Percentiles rank a stretch among this genome's conserved stretches.
Conservation (phyloP, 768 basidiomycete species). For the Trametes villosa region DNA sequence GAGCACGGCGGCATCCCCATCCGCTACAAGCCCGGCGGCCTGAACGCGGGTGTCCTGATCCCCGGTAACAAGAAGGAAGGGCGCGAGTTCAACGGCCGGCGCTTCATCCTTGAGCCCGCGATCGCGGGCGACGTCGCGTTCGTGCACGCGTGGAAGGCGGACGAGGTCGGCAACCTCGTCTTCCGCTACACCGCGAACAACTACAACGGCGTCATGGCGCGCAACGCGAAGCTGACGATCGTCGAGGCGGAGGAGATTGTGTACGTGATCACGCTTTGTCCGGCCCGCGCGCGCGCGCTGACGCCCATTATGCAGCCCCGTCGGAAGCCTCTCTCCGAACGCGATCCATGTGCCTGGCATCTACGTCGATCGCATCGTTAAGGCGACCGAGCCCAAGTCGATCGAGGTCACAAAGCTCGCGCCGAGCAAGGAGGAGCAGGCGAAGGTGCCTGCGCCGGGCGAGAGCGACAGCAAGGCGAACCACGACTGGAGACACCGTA, state of each 20-base stretch:
- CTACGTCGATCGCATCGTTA: constrained; percentile 86
- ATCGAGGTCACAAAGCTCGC: constrained; percentile 78
- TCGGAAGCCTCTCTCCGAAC: constrained; percentile 63
- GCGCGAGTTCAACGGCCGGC: constrained; percentile 70
- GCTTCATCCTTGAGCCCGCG: constrained; percentile 80
- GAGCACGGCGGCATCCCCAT: constrained; percentile 79
- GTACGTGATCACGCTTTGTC: constrained; percentile 21
- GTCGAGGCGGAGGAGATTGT: constrained; percentile 57
- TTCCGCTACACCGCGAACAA: constrained; percentile 89
- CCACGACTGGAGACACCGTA: constrained; percentile 52
- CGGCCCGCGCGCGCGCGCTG: neutral
- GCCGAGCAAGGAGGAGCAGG: constrained; percentile 29
- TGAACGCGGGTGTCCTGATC: constrained; percentile 65
- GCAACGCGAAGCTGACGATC: constrained; percentile 85
- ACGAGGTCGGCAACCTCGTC: constrained; percentile 86
- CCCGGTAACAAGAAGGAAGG: constrained; percentile 76
- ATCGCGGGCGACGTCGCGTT: constrained; percentile 85
- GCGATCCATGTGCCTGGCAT: constrained; percentile 81
- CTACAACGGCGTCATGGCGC: constrained; percentile 84
- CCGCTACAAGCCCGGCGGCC: constrained; percentile 75
- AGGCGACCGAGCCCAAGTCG: constrained; percentile 71
- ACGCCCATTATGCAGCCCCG: constrained; percentile 24
- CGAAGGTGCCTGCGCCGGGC: constrained; percentile 8
- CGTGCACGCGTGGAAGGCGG: constrained; percentile 87
- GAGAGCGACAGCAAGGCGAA: constrained; percentile 28